phyloP scores from a whole-genome alignment of 306 rosid genomes.

The Sphenostylis stenocarpa region DNA sequence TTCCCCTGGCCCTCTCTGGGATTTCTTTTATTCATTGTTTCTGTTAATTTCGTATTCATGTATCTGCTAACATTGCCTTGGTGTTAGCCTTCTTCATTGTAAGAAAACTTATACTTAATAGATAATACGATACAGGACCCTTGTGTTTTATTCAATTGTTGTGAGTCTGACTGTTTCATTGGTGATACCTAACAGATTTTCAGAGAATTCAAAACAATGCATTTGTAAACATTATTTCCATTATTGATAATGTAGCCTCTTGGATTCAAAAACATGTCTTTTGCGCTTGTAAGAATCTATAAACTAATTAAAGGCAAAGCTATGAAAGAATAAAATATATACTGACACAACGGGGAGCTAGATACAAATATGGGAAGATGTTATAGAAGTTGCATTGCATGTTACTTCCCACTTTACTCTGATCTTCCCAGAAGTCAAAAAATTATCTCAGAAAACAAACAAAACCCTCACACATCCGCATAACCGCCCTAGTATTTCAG shows the following conservation, averaged over 20 bases:
- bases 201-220: not conserved
- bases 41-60: too few species aligned
- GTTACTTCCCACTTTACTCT: slow-evolving; percentile 21
- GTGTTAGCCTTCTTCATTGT: too few species aligned
- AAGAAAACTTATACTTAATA: too few species aligned
- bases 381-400: not conserved
- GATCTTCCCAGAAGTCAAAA: slow-evolving; percentile 25
- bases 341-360: not conserved
- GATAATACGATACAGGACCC: too few species aligned
- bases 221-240: not conserved
- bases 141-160: too few species aligned
- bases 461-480: not conserved
- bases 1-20: too few species aligned
- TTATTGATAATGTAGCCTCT: not conserved
- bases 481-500: not conserved
- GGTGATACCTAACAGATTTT: too few species aligned
- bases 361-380: not conserved
- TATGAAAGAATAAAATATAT: not conserved
- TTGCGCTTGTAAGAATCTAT: not conserved
- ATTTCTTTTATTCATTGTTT: too few species aligned
- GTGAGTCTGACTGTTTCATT: too few species aligned
- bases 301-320: not conserved
- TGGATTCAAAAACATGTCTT: not conserved
- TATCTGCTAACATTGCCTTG: too few species aligned
- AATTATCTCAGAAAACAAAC: slow-evolving; percentile 12